Percentiles rank a stretch among this genome's conserved stretches.
phyloP scores from a whole-genome alignment of 148 eudicot species.

The Gaultheria prostrata region DNA sequence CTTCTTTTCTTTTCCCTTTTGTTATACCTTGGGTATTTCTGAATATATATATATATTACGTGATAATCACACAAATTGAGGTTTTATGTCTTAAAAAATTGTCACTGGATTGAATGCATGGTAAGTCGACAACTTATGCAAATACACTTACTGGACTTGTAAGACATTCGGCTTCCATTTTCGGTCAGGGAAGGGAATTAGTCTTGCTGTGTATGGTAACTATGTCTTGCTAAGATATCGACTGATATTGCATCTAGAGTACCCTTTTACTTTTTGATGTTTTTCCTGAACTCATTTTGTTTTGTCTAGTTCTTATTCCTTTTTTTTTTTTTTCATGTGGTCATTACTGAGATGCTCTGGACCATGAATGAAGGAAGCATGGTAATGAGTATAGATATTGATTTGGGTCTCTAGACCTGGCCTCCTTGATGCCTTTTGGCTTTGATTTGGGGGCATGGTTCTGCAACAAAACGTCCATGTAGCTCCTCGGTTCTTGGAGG shows the following conservation, averaged over 20 bases:
- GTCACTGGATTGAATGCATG: background rate
- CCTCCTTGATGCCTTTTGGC: no score
- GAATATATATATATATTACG: background rate
- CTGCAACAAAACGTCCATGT: no score
- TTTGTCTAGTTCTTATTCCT: background rate
- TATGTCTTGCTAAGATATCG: background rate
- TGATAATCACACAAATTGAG: background rate
- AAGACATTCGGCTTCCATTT: background rate
- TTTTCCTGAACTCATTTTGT: background rate
- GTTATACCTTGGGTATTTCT: background rate
- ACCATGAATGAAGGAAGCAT: no score
- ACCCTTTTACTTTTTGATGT: background rate
- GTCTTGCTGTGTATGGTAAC: background rate
- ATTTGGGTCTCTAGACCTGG: no score
- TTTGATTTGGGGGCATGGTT: no score
- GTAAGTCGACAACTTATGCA: background rate
- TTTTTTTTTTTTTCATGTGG: background rate
- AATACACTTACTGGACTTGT: background rate
- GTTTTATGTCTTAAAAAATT: background rate
- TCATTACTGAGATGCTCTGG: no score
- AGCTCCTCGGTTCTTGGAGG: no score
- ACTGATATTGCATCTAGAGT: background rate
- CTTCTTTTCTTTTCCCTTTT: conserved; percentile 11
- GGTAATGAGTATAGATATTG: no score
- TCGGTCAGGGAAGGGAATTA: background rate